These are phyloP conservation scores for Sphaerosporella brunnea DNA, from an alignment of 495 filamentous ascomycete genomes.

Conservation along the genomic window DNA sequence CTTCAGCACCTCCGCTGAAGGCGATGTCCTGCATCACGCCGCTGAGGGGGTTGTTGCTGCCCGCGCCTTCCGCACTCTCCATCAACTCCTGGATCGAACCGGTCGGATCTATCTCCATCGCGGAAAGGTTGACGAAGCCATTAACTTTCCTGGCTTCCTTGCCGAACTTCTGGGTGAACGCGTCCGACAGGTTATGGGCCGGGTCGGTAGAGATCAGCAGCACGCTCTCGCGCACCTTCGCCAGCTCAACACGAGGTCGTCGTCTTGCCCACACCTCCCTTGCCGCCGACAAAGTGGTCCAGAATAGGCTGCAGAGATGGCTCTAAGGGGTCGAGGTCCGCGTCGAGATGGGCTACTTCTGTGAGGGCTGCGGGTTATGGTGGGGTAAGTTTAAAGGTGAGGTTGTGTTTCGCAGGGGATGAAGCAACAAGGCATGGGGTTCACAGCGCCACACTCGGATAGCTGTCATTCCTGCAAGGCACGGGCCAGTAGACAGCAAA, in stretches of 20 bases:
- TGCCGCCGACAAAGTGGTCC: conserved; percentile 95
- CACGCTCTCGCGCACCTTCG: conserved; percentile 84
- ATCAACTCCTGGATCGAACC: conserved; percentile 93
- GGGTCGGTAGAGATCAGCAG: conserved; percentile 96
- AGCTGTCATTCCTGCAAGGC: no score
- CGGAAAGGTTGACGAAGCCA: conserved; percentile 83
- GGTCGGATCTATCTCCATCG: conserved; percentile 99
- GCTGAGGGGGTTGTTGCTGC: conserved; percentile 29
- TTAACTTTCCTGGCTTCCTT: conserved; percentile 89
- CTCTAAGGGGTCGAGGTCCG: conserved; percentile 62
- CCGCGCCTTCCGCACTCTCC: conserved; percentile 20
- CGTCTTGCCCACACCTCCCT: conserved; percentile 98
- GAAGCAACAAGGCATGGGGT: no score
- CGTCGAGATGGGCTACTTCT: conserved; percentile 30
- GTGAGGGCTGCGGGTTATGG: no score
- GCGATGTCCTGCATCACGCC: conserved; percentile 51
- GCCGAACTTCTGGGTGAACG: conserved; percentile 96
- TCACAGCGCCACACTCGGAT: no score
- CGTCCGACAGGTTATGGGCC: conserved; percentile 95
- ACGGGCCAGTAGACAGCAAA: no score
- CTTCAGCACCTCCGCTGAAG: conserved; percentile 79
- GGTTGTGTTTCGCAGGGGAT: no score
- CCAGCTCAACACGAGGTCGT: conserved; percentile 98
- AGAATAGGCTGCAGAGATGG: conserved; percentile 87
- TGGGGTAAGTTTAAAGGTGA: no score